These are phyloP conservation scores for Paecilomyces niveus DNA, from an alignment of 2,329 filamentous ascomycete genomes.

Conservation along the genomic window DNA sequence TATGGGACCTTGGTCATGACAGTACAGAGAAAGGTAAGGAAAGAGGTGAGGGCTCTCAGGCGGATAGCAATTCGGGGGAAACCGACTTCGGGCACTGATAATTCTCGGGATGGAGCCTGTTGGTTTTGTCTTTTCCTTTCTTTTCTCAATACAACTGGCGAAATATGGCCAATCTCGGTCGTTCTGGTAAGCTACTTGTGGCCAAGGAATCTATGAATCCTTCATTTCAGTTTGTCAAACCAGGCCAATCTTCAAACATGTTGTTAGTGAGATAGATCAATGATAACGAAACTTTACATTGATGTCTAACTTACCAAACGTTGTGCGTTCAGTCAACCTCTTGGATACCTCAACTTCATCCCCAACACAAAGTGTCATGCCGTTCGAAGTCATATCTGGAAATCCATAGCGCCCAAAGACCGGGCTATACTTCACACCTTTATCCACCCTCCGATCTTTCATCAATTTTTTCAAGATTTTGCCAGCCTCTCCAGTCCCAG, in stretches of 20 bases:
- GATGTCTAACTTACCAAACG: slow-evolving; percentile 42
- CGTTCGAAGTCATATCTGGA: slow-evolving; percentile 33
- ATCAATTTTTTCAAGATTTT: slow-evolving; percentile 62
- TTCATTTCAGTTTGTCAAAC: slow-evolving; percentile 11
- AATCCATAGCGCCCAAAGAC: slow-evolving; percentile 70
- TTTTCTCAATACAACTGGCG: background rate
- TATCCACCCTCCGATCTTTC: slow-evolving; percentile 63
- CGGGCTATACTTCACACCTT: slow-evolving; percentile 60
- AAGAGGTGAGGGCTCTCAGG: background rate
- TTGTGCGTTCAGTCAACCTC: slow-evolving; percentile 46
- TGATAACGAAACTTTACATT: background rate
- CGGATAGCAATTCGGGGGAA: background rate
- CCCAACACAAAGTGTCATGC: slow-evolving; percentile 45
- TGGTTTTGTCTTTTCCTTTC: background rate
- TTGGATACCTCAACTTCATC: slow-evolving; percentile 50
- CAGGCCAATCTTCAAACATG: slow-evolving; percentile 26
- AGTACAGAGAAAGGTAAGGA: background rate
- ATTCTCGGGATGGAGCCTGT: background rate
- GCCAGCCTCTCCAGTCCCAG: slow-evolving; percentile 51
- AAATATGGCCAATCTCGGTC: background rate
- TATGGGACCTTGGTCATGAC: background rate
- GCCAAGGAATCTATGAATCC: background rate
- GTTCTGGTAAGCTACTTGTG: background rate
- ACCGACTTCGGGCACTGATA: background rate
- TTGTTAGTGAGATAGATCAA: slow-evolving; percentile 3